Evolutionary conservation across 139 green algal genomes (phyloP).

Genomic region (Chlamydomonas sp.): DNA sequence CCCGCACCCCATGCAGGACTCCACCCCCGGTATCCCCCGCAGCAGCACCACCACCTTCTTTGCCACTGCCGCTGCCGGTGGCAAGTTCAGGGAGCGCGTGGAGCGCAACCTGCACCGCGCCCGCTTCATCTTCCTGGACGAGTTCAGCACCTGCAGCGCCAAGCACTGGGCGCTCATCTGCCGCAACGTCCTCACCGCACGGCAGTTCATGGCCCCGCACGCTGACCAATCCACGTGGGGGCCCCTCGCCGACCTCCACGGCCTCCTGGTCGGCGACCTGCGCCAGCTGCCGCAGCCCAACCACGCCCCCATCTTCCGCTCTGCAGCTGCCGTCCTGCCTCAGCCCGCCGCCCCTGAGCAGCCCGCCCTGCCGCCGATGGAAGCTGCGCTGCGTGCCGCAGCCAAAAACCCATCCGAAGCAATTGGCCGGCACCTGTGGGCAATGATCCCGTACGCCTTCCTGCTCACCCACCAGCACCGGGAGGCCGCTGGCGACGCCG

Average conservation of each 20-base stretch:
- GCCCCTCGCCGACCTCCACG: neutral
- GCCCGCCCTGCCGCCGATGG: no score
- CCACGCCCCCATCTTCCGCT: no score
- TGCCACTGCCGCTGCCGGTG: neutral
- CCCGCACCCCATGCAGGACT: neutral
- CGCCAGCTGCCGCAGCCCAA: no score
- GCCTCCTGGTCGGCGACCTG: no score
- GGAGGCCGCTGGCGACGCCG: no score
- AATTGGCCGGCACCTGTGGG: no score
- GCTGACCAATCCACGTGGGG: neutral
- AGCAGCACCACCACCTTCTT: conserved; percentile 2
- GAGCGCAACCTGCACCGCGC: neutral
- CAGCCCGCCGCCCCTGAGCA: no score
- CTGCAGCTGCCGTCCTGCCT: no score
- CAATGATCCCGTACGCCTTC: no score
- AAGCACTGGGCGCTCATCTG: neutral
- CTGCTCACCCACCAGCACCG: no score
- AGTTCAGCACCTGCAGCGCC: conserved; percentile 9
- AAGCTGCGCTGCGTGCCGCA: no score
- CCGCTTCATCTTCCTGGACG: conserved; percentile 11
- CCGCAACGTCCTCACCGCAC: neutral
- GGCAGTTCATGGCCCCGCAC: neutral
- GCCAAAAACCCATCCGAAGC: no score
- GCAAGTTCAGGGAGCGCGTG: neutral
- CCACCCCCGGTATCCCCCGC: neutral